Base-by-base conservation (phyloP, 1,284 basidiomycete species). In the Cutaneotrichosporon mucoides region DNA sequence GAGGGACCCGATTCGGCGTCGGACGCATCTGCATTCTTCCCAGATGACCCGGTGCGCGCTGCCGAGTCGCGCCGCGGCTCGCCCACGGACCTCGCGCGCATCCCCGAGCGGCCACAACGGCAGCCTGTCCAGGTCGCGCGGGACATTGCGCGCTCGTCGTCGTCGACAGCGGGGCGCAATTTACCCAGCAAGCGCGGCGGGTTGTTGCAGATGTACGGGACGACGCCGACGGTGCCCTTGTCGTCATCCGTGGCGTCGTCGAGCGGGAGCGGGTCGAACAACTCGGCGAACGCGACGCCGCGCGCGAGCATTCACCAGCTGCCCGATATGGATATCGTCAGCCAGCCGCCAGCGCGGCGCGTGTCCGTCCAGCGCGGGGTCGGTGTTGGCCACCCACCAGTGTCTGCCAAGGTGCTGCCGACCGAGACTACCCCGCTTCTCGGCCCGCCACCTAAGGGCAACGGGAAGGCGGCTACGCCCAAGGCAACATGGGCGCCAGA, bases 21-120 rank as follows among this genome's bases (percentile, higher is more conserved):
- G 5, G 70, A 72, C 46, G 52, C 65, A 38, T 61, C 61, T 34
- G 56, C 52, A 34, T 56, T 67, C 55, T 65, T 57, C 55, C 49
- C 45, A 3, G 49, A 35, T 33, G 64, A 64, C 54, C 55, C 53
- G 24, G 24, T 24, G 24, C 24, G 24, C 24, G 24, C 24, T 24
- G 24, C 24, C 45, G 50, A 47, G 35, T 34, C 50, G 48, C 49
- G 37, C 37, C 49, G 49, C 16, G 37, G 53, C 16, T 36, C 57
- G 34, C 34, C 54, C 54, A 38, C 56, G 33, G 46, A 62, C 42
- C 50, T 56, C 48, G 24, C 24, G 24, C 24, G 24, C 24, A 24
- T 24, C 24, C 24, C 24, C 24, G 24, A 24, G 24, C 24, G 24
- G 24, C 24, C 24, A 24, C 24, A 24, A 24, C 24, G 24, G 24